Conservation (phyloP, 208 protist genomes). For the Acanthamoeba triangularis region DNA sequence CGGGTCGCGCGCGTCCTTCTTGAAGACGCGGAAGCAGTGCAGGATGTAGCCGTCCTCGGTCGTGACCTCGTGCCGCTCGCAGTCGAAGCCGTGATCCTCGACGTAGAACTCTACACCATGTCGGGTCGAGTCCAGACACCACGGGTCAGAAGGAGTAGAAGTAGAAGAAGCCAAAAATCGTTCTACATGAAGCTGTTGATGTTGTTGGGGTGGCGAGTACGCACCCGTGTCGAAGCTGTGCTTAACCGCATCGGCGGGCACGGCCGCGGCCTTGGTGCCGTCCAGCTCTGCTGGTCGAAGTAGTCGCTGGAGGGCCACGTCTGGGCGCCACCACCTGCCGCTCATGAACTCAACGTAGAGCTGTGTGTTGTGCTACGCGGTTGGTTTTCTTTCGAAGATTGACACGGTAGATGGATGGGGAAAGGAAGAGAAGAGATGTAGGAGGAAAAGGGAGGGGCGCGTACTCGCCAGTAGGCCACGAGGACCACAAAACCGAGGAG, state of each 20-base stretch:
- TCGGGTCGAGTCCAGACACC: neutral
- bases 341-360: neutral
- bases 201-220: neutral
- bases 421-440: neutral
- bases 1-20: neutral
- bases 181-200: no score
- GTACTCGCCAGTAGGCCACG: neutral
- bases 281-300: neutral
- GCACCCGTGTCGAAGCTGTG: neutral
- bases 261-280: neutral
- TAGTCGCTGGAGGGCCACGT: neutral
- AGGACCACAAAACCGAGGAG: neutral
- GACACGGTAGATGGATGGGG: neutral
- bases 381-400: neutral
- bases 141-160: neutral
- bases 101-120: slow-evolving; percentile 15
- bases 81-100: slow-evolving; percentile 34
- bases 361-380: neutral
- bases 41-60: slow-evolving; percentile 80
- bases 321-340: neutral
- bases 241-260: neutral
- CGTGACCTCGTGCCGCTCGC: slow-evolving; percentile 14
- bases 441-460: neutral
- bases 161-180: no score
- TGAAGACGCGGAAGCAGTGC: slow-evolving; percentile 49